A percentile compares a stretch with the other conserved stretches of the same genome.
Conservation (phyloP, 176 grass and related monocot species). For the Paspalum vaginatum region DNA sequence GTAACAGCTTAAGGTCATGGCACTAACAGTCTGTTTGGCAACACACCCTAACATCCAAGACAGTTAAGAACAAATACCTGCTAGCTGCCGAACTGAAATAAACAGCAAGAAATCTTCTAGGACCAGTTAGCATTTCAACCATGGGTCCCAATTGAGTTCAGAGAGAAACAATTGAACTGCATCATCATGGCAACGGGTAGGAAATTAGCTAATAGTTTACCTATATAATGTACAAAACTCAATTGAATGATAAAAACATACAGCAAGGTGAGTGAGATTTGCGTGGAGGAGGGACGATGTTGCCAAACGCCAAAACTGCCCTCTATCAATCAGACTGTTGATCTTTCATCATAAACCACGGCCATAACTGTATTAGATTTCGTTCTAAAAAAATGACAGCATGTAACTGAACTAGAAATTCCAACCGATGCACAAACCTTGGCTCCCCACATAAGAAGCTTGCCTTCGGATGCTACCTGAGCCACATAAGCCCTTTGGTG, state of each 20-base stretch:
- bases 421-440: constrained; percentile 65
- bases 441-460: constrained; percentile 81
- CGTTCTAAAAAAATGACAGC: neutral
- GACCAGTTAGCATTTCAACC: constrained; percentile 74
- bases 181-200: neutral
- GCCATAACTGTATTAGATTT: constrained; percentile 7
- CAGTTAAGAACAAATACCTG: constrained; percentile 55
- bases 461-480: constrained; percentile 79
- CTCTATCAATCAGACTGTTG: constrained; percentile 88
- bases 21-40: neutral
- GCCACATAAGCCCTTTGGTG: constrained; percentile 59
- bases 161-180: constrained; percentile 95
- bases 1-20: constrained; percentile 22
- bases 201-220: constrained; percentile 25
- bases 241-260: constrained; percentile 33
- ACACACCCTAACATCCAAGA: neutral
- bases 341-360: constrained; percentile 50
- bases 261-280: constrained; percentile 81
- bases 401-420: constrained; percentile 31
- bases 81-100: constrained; percentile 81
- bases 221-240: neutral
- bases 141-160: constrained; percentile 88
- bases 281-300: constrained; percentile 87
- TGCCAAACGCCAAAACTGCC: constrained; percentile 85
- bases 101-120: constrained; percentile 72